These are phyloP conservation scores for Backusella morwellensis DNA, from an alignment of 192 early-diverging fungal species.

Conservation along the genomic window DNA sequence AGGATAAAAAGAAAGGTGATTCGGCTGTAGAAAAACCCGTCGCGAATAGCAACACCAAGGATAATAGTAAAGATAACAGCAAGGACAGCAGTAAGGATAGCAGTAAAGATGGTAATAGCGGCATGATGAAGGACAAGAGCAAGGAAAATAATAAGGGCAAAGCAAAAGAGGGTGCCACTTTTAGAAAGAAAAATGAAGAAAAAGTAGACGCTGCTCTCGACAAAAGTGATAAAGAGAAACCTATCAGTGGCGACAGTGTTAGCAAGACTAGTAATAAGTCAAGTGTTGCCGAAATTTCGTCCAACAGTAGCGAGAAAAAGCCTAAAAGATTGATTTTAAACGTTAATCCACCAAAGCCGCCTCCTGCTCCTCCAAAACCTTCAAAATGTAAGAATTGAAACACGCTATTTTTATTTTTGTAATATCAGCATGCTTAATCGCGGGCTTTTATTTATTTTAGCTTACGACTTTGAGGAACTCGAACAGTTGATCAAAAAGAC, in stretches of 20 bases:
- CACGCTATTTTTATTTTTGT: not conserved
- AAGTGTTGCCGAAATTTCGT: not conserved
- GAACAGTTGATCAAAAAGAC: not conserved
- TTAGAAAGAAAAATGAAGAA: not conserved
- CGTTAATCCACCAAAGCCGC: not conserved
- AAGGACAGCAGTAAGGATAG: too few species aligned
- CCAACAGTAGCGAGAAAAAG: not conserved
- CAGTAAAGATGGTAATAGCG: too few species aligned
- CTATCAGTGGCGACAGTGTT: not conserved
- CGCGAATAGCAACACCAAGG: too few species aligned
- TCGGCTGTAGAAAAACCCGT: not conserved
- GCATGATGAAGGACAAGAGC: not conserved
- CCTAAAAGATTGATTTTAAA: not conserved
- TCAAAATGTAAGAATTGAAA: not conserved
- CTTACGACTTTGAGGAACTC: not conserved
- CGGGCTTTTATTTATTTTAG: not conserved
- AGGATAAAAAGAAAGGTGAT: not conserved
- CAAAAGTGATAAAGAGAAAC: not conserved
- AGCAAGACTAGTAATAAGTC: not conserved
- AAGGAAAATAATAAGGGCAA: not conserved
- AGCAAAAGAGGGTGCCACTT: not conserved
- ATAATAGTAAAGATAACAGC: too few species aligned
- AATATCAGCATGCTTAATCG: too few species aligned
- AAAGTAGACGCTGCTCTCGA: not conserved
- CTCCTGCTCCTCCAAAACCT: not conserved